A percentile compares a stretch with the other conserved stretches of the same genome.
Conservation (phyloP, 2,329 filamentous ascomycete genomes). For the Leptosphaerulina australis region DNA sequence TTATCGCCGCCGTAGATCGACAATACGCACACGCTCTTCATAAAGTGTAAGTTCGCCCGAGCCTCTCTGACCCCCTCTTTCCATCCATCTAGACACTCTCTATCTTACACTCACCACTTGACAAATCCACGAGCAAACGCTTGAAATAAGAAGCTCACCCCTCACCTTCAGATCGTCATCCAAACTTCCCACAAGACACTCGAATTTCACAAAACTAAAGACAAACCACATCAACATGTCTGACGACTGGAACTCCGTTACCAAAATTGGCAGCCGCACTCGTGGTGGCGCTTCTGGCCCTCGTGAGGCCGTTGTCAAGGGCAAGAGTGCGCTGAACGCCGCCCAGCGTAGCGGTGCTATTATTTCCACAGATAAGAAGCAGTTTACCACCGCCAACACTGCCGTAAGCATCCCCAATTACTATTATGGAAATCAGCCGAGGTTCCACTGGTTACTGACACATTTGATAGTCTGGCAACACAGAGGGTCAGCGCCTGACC, state of each 20-base stretch:
- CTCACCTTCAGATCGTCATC: conserved; percentile 17
- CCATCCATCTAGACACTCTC: conserved; percentile 10
- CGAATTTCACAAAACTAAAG: conserved; percentile 2
- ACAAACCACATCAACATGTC: conserved; percentile 58
- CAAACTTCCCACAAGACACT: conserved; percentile 17
- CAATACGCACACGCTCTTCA: conserved; percentile 10
- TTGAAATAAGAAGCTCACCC: conserved; percentile 20
- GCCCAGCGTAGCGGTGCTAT: conserved; percentile 80
- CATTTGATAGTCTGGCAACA: conserved; percentile 16
- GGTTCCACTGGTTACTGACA: conserved; percentile 2
- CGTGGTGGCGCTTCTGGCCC: conserved; percentile 68
- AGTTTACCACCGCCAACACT: conserved; percentile 71
- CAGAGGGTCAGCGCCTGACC: conserved; percentile 91
- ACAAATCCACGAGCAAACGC: conserved; percentile 16
- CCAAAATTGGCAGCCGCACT: conserved; percentile 91
- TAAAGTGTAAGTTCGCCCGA: conserved; percentile 17
- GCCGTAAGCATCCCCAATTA: conserved; percentile 62
- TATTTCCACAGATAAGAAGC: conserved; percentile 90
- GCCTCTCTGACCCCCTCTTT: not conserved
- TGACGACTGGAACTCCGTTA: conserved; percentile 84
- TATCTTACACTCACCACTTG: conserved; percentile 8
- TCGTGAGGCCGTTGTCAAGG: conserved; percentile 88
- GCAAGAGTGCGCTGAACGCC: conserved; percentile 84
- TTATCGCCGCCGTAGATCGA: conserved; percentile 18
- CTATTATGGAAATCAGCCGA: not conserved